Evolutionary conservation across 2,329 filamentous ascomycete genomes (phyloP), one percentile per base, ranked within the genome.

Genomic region (Chaetothyriales sp.): DNA sequence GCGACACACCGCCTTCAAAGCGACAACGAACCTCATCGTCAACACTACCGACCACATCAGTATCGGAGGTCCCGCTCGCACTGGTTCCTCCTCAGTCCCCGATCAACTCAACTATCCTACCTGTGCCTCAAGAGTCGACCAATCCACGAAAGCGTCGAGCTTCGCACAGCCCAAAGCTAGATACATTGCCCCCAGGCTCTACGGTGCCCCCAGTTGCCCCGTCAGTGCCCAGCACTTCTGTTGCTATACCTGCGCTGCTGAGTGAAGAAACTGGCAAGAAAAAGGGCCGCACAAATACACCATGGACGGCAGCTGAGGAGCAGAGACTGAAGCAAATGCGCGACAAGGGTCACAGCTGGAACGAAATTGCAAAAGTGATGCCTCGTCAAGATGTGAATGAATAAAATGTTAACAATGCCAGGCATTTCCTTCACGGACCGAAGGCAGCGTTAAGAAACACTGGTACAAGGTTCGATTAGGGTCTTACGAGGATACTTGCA

Each of bases 371-470:
- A 60, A 96, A 96, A 81, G 89, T 93, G 61, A 15, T 39, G 12
- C 32, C 9, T 15, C 2, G 12, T 39, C 32, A 39, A 55, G 72
- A 63, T n/a, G 43, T 6, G 10, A 15, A 10, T 28, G n/a, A 28
- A 7, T 22, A n/a, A 12, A 22, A 36, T 52, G 49, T 52, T 39
- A 42, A 18, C 43, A 25, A 7, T 49, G 7, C 45, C 58, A 93
- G 86, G 89, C 85, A 2, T 98, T 98, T 65, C 90, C 92, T 9
- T 82, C 80, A 20, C 78, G 92, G 62, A 98, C 92, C 43, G 92
- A 98, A 70, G 92, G 92, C 6, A 95, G 89, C 63, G 92, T 98
- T 19, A 98, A 96, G 76, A 98, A 96, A 71, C 92, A 98, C 67
- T 98, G 92, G 90, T 96, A 98, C 70, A 96, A 96, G 77, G 86